Conservation (phyloP, 2,329 filamentous ascomycete species). For the Ophiostoma sp. region DNA sequence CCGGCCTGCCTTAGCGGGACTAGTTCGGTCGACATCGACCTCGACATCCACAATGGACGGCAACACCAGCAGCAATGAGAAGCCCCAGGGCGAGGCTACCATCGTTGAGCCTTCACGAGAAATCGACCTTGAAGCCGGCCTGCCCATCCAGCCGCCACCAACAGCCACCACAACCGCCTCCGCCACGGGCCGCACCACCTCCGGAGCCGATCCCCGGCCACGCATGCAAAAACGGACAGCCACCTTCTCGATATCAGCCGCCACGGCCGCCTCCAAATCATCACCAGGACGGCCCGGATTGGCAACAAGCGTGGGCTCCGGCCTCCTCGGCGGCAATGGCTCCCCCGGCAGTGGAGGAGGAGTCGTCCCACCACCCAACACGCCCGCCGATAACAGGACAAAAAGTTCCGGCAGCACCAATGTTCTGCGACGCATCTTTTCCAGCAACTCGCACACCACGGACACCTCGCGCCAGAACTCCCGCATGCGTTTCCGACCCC, state of each 20-base stretch:
- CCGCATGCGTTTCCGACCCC: slow-evolving; percentile 27
- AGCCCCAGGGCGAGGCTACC: background rate
- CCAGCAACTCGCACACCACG: background rate
- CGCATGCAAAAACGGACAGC: background rate
- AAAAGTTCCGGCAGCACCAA: background rate
- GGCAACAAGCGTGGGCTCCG: background rate
- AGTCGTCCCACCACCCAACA: background rate
- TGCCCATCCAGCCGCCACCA: background rate
- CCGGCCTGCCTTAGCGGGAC: background rate
- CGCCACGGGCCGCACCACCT: background rate
- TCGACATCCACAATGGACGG: background rate
- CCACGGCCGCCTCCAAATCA: background rate
- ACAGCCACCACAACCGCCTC: background rate
- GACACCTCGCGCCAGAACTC: background rate
- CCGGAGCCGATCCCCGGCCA: background rate
- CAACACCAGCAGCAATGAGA: slow-evolving; percentile 12
- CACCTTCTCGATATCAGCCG: slow-evolving; percentile 4
- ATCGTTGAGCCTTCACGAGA: slow-evolving; percentile 3
- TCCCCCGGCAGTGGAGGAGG: background rate
- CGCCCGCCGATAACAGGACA: background rate
- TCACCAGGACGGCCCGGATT: background rate
- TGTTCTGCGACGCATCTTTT: background rate
- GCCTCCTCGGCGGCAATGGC: background rate
- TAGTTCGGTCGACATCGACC: background rate
- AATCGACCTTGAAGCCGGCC: slow-evolving; percentile 10